Evolutionary conservation across 2,329 filamentous ascomycete species (phyloP), one percentile per base, ranked within the genome.

Genomic region (Ceratocystis harringtonii): DNA sequence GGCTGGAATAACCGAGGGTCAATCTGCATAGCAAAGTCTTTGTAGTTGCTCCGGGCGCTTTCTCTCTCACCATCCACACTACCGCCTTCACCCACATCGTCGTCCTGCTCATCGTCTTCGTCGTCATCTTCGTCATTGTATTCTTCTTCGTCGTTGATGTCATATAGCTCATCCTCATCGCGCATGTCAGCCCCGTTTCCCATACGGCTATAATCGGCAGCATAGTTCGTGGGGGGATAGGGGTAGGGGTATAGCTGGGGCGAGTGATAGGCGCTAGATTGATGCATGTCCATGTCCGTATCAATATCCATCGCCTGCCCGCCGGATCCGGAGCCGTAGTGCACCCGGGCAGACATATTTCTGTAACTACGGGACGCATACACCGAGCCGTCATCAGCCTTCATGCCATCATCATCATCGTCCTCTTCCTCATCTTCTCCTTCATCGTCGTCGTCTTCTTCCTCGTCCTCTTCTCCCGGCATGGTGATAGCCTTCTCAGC

Each of bases 111-210:
- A 10, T 72, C 71, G 0, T 71, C 71, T 0, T 67, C 67, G 8
- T 71, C 68, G 7, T 66, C 67, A 4, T 71, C 70, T n/a, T 70
- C 71, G 10, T 73, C 73, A 5, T 73, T 72, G 3, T 68, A 67
- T 6, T 70, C 68, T 8, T 70, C 71, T 2, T 70, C 70, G 0
- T 69, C 71, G 15, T 68, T 69, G 4, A 71, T 70, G 1, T 69
- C 69, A 44, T 71, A 57, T 44, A 52, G 22, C 32, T 63, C 64
- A 36, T 65, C 50, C 12, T 60, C 61, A 25, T 30, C 25, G 7
- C 17, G 65, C 15, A 48, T 50, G 4, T 48, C 30, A 8, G 25
- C 1, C 5, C 2, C 0, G 17, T 8, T 32, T 8, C 25, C 28
- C 8, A n/a, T 19, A 7, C 19, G 10, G 10, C 19, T 61, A 19